Base-by-base conservation (phyloP, 2,329 filamentous ascomycete genomes). In the Alternaria novae-zelandiae region DNA sequence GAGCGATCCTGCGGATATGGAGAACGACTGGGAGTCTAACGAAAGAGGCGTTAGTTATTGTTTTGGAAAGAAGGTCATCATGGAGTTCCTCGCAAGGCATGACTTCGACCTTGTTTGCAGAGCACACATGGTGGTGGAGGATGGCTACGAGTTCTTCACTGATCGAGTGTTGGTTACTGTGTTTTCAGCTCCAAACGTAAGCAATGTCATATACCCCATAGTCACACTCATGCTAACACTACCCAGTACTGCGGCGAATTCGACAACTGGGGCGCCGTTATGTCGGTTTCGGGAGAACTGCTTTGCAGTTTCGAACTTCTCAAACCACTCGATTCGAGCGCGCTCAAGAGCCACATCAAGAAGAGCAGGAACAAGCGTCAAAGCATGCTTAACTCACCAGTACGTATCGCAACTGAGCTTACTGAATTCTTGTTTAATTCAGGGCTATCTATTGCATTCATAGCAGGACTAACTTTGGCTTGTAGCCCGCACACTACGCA, bases 41-140 rank as follows among this genome's bases (percentile, higher is more conserved):
- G 96, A 99, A 80, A 86, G 96, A 77, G 96, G 96, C 55, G 96
- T 99, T 53, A 97, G 94, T 78, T 99, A 98, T 79, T 98, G 96
- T 78, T 99, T 99, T 78, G 95, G 95, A 51, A 98, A 98, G 82
- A 96, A 96, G 76, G 95, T 99, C 69, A 98, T 99, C 66, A 94
- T 94, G 79, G 94, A 98, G 73, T 99, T 99, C 79, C 83, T 99
- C 68, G 91, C 94, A 63, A 89, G 92, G 59, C 96, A 99, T 78
- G 96, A 99, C 81, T 98, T 99, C 78, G 96, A 99, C 80, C 84
- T 99, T 54, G 95, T 99, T 56, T 99, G 96, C 79, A 90, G 96
- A 70, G 96, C 96, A 53, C 96, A 99, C 82, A 98, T 98, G 96
- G 96, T 99, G 56, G 96, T 99, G 21, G 96, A 99, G 80, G 96